Evolutionary conservation across 2,329 filamentous ascomycete genomes (phyloP), one percentile per base, ranked within the genome.

Genomic region (Penicillium sp.): DNA sequence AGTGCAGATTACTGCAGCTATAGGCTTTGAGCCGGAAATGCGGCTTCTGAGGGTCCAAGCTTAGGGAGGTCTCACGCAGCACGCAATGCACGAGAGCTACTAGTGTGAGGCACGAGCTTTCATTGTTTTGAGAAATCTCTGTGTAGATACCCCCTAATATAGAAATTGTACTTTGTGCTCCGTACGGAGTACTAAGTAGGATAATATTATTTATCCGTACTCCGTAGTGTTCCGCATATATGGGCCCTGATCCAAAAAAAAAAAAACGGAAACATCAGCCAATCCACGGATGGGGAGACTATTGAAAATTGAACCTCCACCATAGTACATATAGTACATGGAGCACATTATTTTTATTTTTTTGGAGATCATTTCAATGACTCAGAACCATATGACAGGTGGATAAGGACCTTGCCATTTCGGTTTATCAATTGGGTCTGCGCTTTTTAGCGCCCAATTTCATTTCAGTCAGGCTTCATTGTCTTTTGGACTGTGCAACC

Each of bases 331-430:
- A 21, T 21, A 3, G 21, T 21, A 21, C 21, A 21, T 21, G 19
- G 19, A 21, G 22, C 6, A 24, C 22, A 24, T 24, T 24, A 24
- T 24, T 24, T 34, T 28, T 28, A 8, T 12, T 13, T 29, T 29
- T 37, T 21, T n/a, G 43, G 17, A 28, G 43, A 46, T 40, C 44
- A 40, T 26, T 40, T 19, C 21, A 46, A 48, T 48, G 39, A 48
- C 24, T 48, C 46, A 48, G 12, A 21, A 32, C 46, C 49, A 54
- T 49, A 41, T 55, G 57, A 57, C 55, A 55, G 55, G 55, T 59
- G 57, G 55, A 51, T 49, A 43, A 43, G 29, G 42, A 53, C 28
- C 46, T 50, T 42, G 33, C 45, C 28, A 59, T 59, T 57, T 21
- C 43, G 19, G 34, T 40, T 34, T 49, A 51, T 50, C 38, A 48